Evolutionary conservation across 2,329 filamentous ascomycete species (phyloP).

Genomic region (Lasiodiplodia hormozganensis): DNA sequence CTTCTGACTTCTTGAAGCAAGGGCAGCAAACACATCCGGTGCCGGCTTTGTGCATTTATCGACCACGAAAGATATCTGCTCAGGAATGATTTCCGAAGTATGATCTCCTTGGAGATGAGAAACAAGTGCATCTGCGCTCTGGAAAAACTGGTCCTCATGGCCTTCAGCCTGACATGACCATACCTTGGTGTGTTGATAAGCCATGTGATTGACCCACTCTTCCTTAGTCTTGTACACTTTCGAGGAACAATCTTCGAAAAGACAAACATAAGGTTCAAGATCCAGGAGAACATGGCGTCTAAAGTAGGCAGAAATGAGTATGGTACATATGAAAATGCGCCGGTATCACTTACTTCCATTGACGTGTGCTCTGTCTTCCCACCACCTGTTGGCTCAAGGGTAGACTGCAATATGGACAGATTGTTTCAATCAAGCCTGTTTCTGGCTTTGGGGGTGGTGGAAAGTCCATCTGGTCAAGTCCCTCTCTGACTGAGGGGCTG

Average conservation of each 20-base stretch:
- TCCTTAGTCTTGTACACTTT: constrained; percentile 1
- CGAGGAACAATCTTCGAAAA: not conserved
- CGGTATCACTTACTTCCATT: not conserved
- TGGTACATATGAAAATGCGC: not conserved
- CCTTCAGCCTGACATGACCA: not conserved
- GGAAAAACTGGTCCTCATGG: not conserved
- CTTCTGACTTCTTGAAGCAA: not conserved
- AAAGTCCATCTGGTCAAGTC: not conserved
- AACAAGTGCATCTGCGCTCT: not conserved
- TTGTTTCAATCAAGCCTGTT: not conserved
- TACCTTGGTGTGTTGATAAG: not conserved
- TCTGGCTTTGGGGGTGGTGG: not conserved
- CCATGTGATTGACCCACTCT: not conserved
- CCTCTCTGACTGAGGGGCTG: not conserved
- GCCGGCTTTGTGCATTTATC: not conserved
- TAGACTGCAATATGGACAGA: not conserved
- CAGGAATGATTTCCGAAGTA: not conserved
- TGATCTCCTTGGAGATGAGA: not conserved
- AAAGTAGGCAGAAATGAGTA: not conserved
- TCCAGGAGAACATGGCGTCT: not conserved
- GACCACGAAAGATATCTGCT: not conserved
- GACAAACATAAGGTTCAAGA: not conserved
- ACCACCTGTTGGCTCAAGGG: not conserved
- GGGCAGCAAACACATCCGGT: not conserved
- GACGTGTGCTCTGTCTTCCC: too few relatives aligned